Conservation (phyloP, 2,329 filamentous ascomycete genomes). For the Botrytis squamosa region DNA sequence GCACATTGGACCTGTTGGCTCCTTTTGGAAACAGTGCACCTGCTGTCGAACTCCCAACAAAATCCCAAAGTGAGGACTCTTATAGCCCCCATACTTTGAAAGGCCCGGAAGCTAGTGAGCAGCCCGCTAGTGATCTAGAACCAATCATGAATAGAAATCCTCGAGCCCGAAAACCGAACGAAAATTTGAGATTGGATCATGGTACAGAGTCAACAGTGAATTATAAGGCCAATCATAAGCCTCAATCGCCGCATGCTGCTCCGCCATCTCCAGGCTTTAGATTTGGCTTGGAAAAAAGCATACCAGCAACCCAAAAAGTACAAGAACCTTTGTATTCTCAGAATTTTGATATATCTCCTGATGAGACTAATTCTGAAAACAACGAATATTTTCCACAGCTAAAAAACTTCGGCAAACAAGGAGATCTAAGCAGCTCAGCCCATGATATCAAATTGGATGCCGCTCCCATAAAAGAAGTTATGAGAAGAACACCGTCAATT, state of each 20-base stretch:
- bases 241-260: neutral
- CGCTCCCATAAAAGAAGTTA: neutral
- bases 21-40: neutral
- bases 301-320: neutral
- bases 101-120: neutral
- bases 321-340: conserved; percentile 15
- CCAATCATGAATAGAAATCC: conserved; percentile 15
- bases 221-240: neutral
- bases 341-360: conserved; percentile 16
- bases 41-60: neutral
- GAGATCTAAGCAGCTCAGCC: neutral
- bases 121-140: conserved; percentile 2
- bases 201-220: neutral
- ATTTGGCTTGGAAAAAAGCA: conserved; percentile 7
- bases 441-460: conserved; percentile 6
- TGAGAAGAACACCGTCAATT: conserved; percentile 16
- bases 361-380: neutral
- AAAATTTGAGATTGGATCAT: neutral
- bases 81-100: neutral
- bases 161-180: conserved; percentile 5
- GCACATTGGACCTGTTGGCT: conserved; percentile 1
- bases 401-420: neutral
- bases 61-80: conserved; percentile 1
- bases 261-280: conserved; percentile 18
- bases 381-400: conserved; percentile 10